Conservation (phyloP, 208 protist species). For the Acanthamoeba culbertsoni region DNA sequence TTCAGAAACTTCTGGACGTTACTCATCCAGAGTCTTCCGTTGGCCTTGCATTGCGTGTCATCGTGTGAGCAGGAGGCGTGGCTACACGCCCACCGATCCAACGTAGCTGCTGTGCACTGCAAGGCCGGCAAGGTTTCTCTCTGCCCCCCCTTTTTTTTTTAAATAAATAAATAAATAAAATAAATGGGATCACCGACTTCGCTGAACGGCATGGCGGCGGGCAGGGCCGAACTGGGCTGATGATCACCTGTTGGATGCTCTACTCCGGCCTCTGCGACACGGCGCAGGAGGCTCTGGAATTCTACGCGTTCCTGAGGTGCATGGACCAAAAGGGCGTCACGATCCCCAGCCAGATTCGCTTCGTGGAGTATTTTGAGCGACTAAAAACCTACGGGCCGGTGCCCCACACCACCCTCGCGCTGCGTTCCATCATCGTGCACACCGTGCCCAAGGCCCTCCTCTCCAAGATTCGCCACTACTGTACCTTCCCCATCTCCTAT, state of each 20-base stretch:
- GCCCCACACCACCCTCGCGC: neutral
- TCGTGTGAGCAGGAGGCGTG: neutral
- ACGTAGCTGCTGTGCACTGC: slow-evolving; percentile 76
- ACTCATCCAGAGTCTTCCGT: too few species aligned
- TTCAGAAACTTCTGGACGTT: too few species aligned
- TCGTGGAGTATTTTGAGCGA: slow-evolving; percentile 66
- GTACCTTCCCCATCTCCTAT: neutral
- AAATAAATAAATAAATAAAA: neutral
- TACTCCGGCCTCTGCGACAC: neutral
- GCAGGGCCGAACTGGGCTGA: slow-evolving; percentile 70
- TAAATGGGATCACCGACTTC: neutral
- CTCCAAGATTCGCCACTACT: neutral
- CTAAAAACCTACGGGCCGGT: neutral
- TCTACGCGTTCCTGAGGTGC: slow-evolving; percentile 68
- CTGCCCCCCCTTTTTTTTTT: neutral
- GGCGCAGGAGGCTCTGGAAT: slow-evolving; percentile 67
- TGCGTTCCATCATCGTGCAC: neutral
- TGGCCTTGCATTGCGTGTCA: too few species aligned
- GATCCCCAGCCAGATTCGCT: slow-evolving; percentile 77
- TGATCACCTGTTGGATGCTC: slow-evolving; percentile 71
- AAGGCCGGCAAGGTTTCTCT: slow-evolving; percentile 77
- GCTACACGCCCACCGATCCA: slow-evolving; percentile 26
- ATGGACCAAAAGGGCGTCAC: slow-evolving; percentile 71
- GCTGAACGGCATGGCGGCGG: neutral
- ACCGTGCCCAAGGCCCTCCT: neutral